Evolutionary conservation across 139 green algal genomes (phyloP).

Genomic region (Chlorella sp.): DNA sequence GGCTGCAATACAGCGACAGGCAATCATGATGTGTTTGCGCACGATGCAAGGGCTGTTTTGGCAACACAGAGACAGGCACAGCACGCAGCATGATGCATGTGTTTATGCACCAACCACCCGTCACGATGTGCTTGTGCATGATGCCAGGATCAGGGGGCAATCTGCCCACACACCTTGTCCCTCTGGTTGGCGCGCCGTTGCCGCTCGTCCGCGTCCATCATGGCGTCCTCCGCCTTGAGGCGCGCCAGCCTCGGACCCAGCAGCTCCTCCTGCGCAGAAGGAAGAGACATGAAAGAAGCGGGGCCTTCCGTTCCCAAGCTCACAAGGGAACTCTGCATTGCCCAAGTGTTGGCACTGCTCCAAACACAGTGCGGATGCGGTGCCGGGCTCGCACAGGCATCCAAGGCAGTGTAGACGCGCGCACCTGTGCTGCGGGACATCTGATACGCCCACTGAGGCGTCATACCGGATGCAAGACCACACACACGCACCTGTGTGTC

Average conservation of each 20-base stretch:
- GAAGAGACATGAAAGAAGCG: too few species aligned
- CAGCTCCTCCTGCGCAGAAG: constrained; percentile 9
- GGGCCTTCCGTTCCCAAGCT: too few species aligned
- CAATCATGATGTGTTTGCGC: too few species aligned
- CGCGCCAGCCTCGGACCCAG: constrained; percentile 28
- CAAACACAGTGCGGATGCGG: neutral
- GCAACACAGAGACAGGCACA: too few species aligned
- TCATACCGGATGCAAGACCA: neutral
- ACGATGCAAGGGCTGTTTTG: too few species aligned
- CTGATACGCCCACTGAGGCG: too few species aligned
- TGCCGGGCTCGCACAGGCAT: neutral
- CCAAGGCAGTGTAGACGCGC: neutral
- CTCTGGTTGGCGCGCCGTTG: constrained; percentile 11
- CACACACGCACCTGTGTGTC: neutral
- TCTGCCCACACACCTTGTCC: neutral
- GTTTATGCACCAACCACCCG: too few species aligned
- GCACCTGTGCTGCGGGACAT: neutral
- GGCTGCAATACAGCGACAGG: too few species aligned
- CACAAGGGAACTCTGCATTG: too few species aligned
- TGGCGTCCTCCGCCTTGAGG: constrained; percentile 8
- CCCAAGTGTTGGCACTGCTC: neutral
- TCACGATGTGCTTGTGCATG: too few species aligned
- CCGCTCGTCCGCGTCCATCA: neutral
- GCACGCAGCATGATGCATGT: too few species aligned
- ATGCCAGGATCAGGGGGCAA: too few species aligned